Evolutionary conservation across 768 basidiomycete species (phyloP).

Genomic region (Rossbeevera mucosa): DNA sequence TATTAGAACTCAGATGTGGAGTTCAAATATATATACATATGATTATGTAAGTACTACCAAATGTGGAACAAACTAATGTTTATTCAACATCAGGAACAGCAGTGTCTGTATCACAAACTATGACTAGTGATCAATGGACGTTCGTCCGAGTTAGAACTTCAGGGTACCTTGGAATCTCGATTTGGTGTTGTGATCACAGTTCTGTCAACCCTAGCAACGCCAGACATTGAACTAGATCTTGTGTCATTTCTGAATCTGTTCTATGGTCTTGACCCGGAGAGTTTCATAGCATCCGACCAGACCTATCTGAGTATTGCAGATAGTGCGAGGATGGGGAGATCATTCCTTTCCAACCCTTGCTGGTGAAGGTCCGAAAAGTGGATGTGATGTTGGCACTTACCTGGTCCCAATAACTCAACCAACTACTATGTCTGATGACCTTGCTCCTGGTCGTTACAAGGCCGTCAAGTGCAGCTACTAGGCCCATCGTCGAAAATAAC

Average conservation of each 20-base stretch:
- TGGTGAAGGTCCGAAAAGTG: conserved; percentile 41
- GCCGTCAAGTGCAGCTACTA: conserved; percentile 20
- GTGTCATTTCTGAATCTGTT: conserved; percentile 37
- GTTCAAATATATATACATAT: too few species aligned
- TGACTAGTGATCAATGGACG: conserved; percentile 30
- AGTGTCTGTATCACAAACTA: conserved; percentile 33
- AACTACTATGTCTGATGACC: too few species aligned
- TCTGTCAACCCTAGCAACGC: conserved; percentile 19
- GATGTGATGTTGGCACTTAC: conserved; percentile 50
- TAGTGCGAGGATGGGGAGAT: conserved; percentile 40
- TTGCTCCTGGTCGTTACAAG: too few species aligned
- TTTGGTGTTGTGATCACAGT: conserved; percentile 13
- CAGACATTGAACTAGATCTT: conserved; percentile 24
- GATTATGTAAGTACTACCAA: too few species aligned
- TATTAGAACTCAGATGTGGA: too few species aligned
- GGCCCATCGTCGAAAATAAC: not conserved
- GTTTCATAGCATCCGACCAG: conserved; percentile 33
- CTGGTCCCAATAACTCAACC: too few species aligned
- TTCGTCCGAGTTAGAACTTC: conserved; percentile 29
- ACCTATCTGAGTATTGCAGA: conserved; percentile 33
- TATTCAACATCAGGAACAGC: too few species aligned
- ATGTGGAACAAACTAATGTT: too few species aligned
- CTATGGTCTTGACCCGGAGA: conserved; percentile 30
- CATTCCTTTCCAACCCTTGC: conserved; percentile 46
- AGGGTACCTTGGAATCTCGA: conserved; percentile 12